Percentiles rank a stretch among this genome's conserved stretches.
These are phyloP conservation scores for Neoscytalidium dimidiatum DNA, from an alignment of 2,329 filamentous ascomycete genomes.

Conservation along the genomic window DNA sequence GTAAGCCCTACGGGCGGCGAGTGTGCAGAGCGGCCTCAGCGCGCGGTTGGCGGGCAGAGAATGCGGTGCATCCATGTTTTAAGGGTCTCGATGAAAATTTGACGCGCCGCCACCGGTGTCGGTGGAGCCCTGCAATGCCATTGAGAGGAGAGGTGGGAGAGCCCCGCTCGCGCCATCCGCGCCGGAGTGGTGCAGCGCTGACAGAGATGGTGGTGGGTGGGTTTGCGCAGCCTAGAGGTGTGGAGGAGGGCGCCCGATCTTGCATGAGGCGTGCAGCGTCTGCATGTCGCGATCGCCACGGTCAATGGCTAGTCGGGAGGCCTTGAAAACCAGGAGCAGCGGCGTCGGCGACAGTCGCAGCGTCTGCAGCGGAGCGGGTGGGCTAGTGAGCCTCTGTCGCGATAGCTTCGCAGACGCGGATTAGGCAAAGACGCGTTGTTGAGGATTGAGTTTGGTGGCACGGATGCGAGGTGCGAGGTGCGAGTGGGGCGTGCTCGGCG, in stretches of 20 bases:
- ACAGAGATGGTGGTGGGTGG: neutral
- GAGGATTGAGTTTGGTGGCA: neutral
- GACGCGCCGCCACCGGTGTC: neutral
- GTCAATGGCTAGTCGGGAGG: neutral
- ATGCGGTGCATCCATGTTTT: neutral
- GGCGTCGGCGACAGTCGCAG: too few relatives aligned
- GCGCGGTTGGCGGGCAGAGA: neutral
- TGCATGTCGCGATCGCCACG: constrained; percentile 8
- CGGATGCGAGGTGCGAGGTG: neutral
- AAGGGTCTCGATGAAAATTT: neutral
- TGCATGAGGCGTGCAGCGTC: constrained; percentile 10
- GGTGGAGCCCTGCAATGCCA: neutral
- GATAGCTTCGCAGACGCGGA: constrained; percentile 1
- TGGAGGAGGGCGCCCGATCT: constrained; percentile 12
- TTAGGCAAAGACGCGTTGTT: constrained; percentile 8
- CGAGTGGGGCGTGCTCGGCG: neutral
- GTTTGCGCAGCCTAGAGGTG: neutral
- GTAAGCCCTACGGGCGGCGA: neutral
- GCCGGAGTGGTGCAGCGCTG: neutral
- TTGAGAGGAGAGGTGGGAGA: too few relatives aligned
- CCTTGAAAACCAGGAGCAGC: neutral
- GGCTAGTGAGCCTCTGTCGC: neutral
- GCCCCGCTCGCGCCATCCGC: neutral
- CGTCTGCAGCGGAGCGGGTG: neutral
- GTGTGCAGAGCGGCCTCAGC: constrained; percentile 11